Evolutionary conservation across 768 basidiomycete species (phyloP).

Genomic region (Neoboletus subvelutipes): DNA sequence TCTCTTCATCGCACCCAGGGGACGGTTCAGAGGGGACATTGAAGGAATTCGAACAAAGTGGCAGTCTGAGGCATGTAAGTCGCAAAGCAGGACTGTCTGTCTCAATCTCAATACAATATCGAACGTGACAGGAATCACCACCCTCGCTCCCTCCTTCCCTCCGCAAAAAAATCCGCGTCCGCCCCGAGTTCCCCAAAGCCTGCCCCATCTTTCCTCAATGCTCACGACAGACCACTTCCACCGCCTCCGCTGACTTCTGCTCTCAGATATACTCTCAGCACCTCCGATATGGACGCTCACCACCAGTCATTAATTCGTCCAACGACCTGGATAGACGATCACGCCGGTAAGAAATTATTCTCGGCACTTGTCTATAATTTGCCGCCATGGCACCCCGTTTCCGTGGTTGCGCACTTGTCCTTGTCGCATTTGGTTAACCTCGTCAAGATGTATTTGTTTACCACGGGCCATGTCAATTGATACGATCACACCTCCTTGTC

Average conservation of each 20-base stretch:
- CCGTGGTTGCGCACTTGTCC: constrained; percentile 8
- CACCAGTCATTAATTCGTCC: constrained; percentile 17
- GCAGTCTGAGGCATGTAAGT: constrained; percentile 25
- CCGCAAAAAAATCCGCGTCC: constrained; percentile 22
- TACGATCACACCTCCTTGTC: constrained; percentile 11
- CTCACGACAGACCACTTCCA: constrained; percentile 41
- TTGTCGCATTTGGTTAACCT: constrained; percentile 9
- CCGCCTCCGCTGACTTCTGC: constrained; percentile 35
- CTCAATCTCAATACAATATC: no score
- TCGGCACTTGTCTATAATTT: constrained; percentile 7
- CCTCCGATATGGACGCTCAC: constrained; percentile 29
- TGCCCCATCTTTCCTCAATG: constrained; percentile 6
- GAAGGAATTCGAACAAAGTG: neutral
- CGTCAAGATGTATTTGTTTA: constrained; percentile 21
- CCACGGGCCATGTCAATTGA: constrained; percentile 22
- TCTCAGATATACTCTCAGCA: constrained; percentile 21
- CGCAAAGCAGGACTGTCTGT: no score
- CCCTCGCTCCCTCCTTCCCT: constrained; percentile 25
- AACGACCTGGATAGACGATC: constrained; percentile 28
- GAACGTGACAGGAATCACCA: constrained; percentile 29
- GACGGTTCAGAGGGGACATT: neutral
- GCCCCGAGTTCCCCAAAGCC: constrained; percentile 28
- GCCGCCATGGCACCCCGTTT: constrained; percentile 16
- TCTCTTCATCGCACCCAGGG: constrained; percentile 2
- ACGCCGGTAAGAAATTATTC: constrained; percentile 22